Conservation (phyloP, 768 basidiomycete species). For the Amanita pallidorosea region DNA sequence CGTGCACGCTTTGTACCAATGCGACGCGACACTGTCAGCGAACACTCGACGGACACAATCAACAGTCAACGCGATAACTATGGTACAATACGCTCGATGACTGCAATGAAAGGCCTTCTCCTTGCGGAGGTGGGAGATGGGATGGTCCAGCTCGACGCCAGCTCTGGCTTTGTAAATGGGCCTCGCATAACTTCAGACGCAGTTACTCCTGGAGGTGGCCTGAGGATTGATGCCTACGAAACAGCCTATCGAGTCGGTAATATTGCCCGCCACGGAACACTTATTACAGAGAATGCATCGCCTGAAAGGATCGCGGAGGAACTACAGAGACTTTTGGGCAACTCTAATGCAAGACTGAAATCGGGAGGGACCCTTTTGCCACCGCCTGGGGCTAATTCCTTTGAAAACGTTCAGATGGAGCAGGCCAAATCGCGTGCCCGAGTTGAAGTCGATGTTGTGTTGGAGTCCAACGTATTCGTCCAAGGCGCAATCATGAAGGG, state of each 20-base stretch:
- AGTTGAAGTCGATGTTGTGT: constrained; percentile 73
- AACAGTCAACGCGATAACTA: not conserved
- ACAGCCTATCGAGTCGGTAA: constrained; percentile 1
- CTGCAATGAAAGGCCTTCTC: constrained; percentile 36
- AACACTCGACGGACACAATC: not conserved
- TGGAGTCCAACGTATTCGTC: constrained; percentile 65
- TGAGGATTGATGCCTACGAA: constrained; percentile 4
- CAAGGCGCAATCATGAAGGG: constrained; percentile 74
- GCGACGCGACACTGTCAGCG: not conserved
- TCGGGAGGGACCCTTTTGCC: constrained; percentile 36
- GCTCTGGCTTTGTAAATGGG: constrained; percentile 29
- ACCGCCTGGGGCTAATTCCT: constrained; percentile 20
- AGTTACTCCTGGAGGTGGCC: constrained; percentile 19
- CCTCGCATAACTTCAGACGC: constrained; percentile 22
- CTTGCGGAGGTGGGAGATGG: constrained; percentile 36
- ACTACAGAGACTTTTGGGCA: constrained; percentile 53
- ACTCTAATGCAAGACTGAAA: constrained; percentile 44
- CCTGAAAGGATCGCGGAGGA: constrained; percentile 43
- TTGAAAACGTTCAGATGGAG: constrained; percentile 31
- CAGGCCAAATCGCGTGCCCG: constrained; percentile 65
- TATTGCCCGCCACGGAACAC: constrained; percentile 37
- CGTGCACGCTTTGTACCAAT: not conserved
- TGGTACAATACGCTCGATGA: constrained; percentile 18
- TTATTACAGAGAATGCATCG: constrained; percentile 39
- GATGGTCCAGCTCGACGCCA: constrained; percentile 33